phyloP scores from a whole-genome alignment of 179 eudicot genomes.

The Spinacia oleracea region DNA sequence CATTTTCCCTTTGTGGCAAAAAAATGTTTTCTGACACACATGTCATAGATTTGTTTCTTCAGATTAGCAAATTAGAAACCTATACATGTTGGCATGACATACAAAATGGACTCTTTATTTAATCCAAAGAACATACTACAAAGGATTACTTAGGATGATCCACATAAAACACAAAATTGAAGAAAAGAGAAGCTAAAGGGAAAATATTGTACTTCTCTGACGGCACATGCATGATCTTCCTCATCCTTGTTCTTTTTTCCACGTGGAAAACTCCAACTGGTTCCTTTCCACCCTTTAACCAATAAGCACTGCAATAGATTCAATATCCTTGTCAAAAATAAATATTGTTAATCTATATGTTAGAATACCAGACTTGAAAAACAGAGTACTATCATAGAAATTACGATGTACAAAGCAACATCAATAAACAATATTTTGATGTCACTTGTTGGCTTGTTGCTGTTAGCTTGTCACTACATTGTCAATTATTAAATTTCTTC shows the following conservation, averaged over 20 bases:
- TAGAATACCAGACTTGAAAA: background rate
- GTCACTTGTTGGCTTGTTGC: no score
- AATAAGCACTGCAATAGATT: constrained; percentile 68
- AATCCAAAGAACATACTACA: background rate
- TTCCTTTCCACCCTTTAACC: constrained; percentile 99
- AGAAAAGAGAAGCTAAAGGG: background rate
- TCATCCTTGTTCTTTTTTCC: constrained; percentile 98
- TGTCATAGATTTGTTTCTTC: background rate
- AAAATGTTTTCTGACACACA: background rate
- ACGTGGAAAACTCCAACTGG: constrained; percentile 99
- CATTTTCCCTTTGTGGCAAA: no score
- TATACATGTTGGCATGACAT: background rate
- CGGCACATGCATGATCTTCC: constrained; percentile 90
- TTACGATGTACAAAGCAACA: background rate
- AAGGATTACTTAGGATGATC: background rate
- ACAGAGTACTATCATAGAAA: no score
- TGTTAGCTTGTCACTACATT: no score
- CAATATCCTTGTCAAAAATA: background rate
- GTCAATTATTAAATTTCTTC: no score
- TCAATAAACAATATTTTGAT: background rate
- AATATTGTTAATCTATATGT: background rate
- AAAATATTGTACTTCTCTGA: constrained; percentile 64
- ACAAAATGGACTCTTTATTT: background rate
- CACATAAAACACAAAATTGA: background rate
- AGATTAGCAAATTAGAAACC: background rate